Evolutionary conservation across 257 asterid species (phyloP), one percentile per base, ranked within the genome.

Genomic region (Solanum pennellii): DNA sequence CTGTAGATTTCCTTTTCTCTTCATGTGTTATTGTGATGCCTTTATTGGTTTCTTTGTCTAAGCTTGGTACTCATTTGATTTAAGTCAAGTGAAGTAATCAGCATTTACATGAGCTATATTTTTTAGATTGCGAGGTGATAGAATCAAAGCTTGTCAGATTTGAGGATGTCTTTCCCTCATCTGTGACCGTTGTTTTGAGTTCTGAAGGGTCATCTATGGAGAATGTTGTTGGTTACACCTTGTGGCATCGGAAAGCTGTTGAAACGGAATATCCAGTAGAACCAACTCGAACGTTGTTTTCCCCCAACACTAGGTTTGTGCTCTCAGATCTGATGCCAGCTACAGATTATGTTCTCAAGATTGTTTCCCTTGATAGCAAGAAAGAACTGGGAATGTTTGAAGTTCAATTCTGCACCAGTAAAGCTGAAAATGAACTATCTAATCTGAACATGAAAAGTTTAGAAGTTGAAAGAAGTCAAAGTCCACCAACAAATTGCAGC

Each of bases 181-280:
- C 91, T 80, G 89, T 89, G 72, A 80, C 90, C 1, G 87, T 89
- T 87, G 82, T 72, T 83, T 74, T 91, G 83, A 72, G 83, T 77
- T 75, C 84, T 62, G 90, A 88, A 89, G 89, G 87, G 84, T 86
- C 91, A 73, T 72, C 90, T 75, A 41, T 39, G 79, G 90, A 87
- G 82, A 90, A 90, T 65, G 87, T 72, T 8, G 88, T 87, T 20
- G 80, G 90, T 42, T 90, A 87, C 86, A 87, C 89, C 39, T 71
- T 96, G 83, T 96, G 99, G 99, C 95, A 94, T 86, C 92, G 98
- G 35, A 95, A 93, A 89, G 93, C 91, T 33, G 92, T 88, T 76
- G 98, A 93, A 37, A 69, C 60, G 71, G 90, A 87, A 84, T 96
- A 94, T 86, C 96, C 97, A 4, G 42, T 88, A 23, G 93, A 95